A percentile compares a stretch with the other conserved stretches of the same genome.
Conservation (phyloP, 2,329 filamentous ascomycete genomes). For the Berkeleyomyces basicola region DNA sequence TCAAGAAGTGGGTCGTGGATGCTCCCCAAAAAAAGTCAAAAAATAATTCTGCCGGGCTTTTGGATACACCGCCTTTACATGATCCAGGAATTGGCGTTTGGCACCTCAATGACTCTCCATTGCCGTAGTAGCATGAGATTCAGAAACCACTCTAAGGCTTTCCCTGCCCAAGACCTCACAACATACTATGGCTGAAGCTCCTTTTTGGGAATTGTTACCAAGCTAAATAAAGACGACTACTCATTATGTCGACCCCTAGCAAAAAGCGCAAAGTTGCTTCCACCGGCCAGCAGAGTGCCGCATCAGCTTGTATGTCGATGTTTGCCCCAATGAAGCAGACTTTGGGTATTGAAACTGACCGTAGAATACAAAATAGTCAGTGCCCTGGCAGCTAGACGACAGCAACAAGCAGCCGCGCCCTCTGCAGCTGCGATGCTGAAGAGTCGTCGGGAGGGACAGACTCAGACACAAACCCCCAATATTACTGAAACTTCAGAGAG, state of each 20-base stretch:
- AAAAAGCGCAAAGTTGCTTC: slow-evolving; percentile 10
- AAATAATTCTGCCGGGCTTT: slow-evolving; percentile 3
- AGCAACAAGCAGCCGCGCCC: slow-evolving; percentile 3
- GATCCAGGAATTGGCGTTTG: neutral
- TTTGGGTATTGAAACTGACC: neutral
- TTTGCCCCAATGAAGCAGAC: neutral
- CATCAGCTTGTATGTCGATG: slow-evolving; percentile 9
- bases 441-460: neutral
- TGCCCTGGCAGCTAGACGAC: slow-evolving; percentile 8
- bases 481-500: neutral
- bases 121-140: neutral
- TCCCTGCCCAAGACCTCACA: too few relatives aligned
- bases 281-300: neutral
- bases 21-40: neutral
- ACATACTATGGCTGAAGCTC: too few relatives aligned
- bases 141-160: neutral
- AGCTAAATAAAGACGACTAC: neutral
- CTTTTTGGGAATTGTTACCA: too few relatives aligned
- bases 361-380: slow-evolving; percentile 5
- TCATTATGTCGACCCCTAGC: slow-evolving; percentile 2
- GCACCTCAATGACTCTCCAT: too few relatives aligned
- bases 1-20: neutral
- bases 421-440: slow-evolving; percentile 6
- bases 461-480: neutral
- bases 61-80: slow-evolving; percentile 2